Base-by-base conservation (phyloP, 2,329 filamentous ascomycete species). In the Diatrype stigma region DNA sequence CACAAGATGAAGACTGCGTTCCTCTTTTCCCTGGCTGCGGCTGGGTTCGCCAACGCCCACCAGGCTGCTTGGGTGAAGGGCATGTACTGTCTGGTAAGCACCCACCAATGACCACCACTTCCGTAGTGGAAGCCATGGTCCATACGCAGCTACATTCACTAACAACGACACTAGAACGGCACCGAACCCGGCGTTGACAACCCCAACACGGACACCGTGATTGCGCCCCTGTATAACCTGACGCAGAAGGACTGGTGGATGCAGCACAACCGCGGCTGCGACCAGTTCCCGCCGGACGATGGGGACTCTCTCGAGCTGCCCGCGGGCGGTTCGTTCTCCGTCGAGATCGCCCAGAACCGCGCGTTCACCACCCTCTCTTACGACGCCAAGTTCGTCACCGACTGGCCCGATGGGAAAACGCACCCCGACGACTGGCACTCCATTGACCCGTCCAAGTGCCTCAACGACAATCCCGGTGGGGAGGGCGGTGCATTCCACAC, bases 271-370 rank as follows among this genome's bases (percentile, higher is more conserved):
- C 72, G 75, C 10, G 72, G 73, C 40, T 79, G 76, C 54, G 69
- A 77, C 51, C 55, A 60, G 11, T 69, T 67, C 7, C 54, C 52
- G 23, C 56, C 56, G 3, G 52, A 23, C 5, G 52, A 48, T n/a
- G 56, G 56, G 16, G 56, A 58, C 22, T 58, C 72, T 68, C 70
- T 80, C 40, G 68, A 72, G 26, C 64, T 80, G 2, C 76, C 76
- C 2, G 77, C 76, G 2, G 75, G 76, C 19, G 71, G 73, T 37
- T 63, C 68, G 0, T 76, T 79, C 55, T 75, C 68, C 22, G 73
- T 75, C 6, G 75, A 80, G 55, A 64, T 78, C 0, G 75, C 76
- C 26, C 72, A 77, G 54, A 79, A 79, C 65, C 72, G 73, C 7
- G 75, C 68, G 14, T 70, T 73, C 47, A 77, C 76, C 0, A 76